Conservation (phyloP, 164 flowering plant genomes). For the Taxillus chinensis region DNA sequence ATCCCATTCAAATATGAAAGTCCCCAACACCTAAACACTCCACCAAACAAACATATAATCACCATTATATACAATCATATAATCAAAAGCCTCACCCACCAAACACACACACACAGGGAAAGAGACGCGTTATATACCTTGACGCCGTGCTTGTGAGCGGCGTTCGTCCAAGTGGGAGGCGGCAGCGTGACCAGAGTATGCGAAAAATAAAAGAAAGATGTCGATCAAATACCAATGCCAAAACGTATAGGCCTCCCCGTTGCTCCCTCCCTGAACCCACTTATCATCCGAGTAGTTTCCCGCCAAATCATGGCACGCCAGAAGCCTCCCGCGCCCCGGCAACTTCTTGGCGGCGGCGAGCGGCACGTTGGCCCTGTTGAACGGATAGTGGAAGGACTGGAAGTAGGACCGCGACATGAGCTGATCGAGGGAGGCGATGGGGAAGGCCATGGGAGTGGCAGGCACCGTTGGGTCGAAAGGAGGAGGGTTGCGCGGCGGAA, state of each 20-base stretch:
- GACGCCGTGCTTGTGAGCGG: too few species aligned
- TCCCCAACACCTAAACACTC: slow-evolving; percentile 61
- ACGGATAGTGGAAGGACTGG: slow-evolving; percentile 74
- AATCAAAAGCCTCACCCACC: too few species aligned
- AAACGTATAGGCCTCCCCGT: slow-evolving; percentile 53
- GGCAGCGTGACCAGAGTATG: slow-evolving; percentile 78
- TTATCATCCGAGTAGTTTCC: slow-evolving; percentile 77
- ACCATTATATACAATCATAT: neutral
- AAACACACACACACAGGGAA: too few species aligned
- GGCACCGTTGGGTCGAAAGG: slow-evolving; percentile 57
- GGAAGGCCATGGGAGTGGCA: slow-evolving; percentile 60
- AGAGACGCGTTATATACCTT: too few species aligned
- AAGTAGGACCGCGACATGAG: slow-evolving; percentile 56
- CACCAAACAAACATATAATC: neutral
- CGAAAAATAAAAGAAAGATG: slow-evolving; percentile 83
- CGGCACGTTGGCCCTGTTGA: slow-evolving; percentile 49
- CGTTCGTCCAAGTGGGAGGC: slow-evolving; percentile 20
- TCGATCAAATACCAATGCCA: slow-evolving; percentile 97
- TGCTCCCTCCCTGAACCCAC: slow-evolving; percentile 77
- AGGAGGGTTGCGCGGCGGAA: neutral
- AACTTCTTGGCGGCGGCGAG: slow-evolving; percentile 15
- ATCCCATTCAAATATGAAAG: slow-evolving; percentile 84
- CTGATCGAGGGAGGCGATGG: slow-evolving; percentile 55
- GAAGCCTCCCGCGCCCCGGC: slow-evolving; percentile 51
- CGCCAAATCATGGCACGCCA: slow-evolving; percentile 85